Percentiles rank a stretch among this genome's conserved stretches.
Evolutionary conservation across 164 flowering plant species (phyloP).

Genomic region (Annona cherimola): DNA sequence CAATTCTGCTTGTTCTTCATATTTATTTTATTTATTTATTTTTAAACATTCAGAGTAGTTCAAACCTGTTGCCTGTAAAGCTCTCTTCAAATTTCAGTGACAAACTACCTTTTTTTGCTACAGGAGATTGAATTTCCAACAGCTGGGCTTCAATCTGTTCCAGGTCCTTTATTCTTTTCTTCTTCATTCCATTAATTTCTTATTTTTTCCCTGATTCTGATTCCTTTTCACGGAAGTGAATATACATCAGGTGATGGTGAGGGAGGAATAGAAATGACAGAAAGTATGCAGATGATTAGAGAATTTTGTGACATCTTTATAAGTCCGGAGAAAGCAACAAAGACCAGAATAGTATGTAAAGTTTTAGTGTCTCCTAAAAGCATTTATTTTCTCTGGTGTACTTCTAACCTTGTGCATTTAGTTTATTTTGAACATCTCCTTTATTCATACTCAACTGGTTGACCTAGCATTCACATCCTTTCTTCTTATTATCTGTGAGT

Average conservation of each 20-base stretch:
- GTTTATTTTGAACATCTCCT: not conserved
- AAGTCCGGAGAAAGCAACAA: slow-evolving; percentile 58
- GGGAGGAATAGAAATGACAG: slow-evolving; percentile 97
- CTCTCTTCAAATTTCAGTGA: slow-evolving; percentile 19
- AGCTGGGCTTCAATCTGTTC: slow-evolving; percentile 85
- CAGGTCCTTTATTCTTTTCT: slow-evolving; percentile 42
- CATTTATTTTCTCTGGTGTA: not conserved
- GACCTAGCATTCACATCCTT: not conserved
- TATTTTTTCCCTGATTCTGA: not conserved
- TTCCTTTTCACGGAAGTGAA: slow-evolving; percentile 1
- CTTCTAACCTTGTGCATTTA: not conserved
- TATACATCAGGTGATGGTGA: slow-evolving; percentile 81
- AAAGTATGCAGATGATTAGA: slow-evolving; percentile 78
- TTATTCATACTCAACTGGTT: too few relatives aligned
- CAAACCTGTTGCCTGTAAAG: not conserved
- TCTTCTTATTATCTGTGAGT: not conserved
- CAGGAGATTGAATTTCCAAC: slow-evolving; percentile 99
- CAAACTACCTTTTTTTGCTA: slow-evolving; percentile 14
- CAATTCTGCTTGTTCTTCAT: not conserved
- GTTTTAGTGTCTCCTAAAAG: not conserved
- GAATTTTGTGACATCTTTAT: slow-evolving; percentile 75
- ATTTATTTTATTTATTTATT: not conserved
- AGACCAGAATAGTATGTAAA: slow-evolving; percentile 77
- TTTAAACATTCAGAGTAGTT: not conserved
- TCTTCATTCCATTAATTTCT: not conserved